Evolutionary conservation across 306 rosid genomes (phyloP), one percentile per base, ranked within the genome.

Genomic region (Fagus crenata): DNA sequence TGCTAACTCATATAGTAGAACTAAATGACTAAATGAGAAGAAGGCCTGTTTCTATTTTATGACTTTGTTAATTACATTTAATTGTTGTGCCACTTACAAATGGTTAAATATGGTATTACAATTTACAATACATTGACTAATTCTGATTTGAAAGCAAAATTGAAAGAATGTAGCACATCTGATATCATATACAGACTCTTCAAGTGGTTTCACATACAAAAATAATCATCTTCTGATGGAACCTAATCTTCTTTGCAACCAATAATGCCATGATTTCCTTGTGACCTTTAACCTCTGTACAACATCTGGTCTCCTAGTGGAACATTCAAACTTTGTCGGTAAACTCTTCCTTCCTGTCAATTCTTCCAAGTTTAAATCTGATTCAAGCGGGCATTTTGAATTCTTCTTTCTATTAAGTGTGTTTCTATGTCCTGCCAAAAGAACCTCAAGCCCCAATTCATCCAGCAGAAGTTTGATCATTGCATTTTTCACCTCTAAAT

Each of bases 231-330:
- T 80, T 73, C 77, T 75, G 36, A 42, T 32, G 46, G 49, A 15
- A 59, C 74, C 63, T 80, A 67, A 77, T 87, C 77, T 89, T 77
- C 86, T 86, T 63, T 71, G 85, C 84, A 92, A 76, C 99, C 99
- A 92, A 18, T 74, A 71, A 76, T 76, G 83, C 81, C 92, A 75
- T 4, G 97, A 92, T 75, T 84, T 85, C 84, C 77, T 90, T 49
- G 97, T 86, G 88, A 92, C 90, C 84, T 81, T 88, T 71, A 95
- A 77, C 85, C 96, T 90, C 69, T 90, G 90, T 55, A 92, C 69
- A 83, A 83, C 81, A 61, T 84, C 87, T 15, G 99, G 99, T 77
- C 90, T 90, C 85, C 97, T 86, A 22, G 95, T 86, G 40, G 85
- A 83, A 83, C 77, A 77, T 58, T 36, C 77, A 78, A 68, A 64